These are phyloP conservation scores for Purshia tridentata DNA, from an alignment of 306 rosid species.

Conservation along the genomic window DNA sequence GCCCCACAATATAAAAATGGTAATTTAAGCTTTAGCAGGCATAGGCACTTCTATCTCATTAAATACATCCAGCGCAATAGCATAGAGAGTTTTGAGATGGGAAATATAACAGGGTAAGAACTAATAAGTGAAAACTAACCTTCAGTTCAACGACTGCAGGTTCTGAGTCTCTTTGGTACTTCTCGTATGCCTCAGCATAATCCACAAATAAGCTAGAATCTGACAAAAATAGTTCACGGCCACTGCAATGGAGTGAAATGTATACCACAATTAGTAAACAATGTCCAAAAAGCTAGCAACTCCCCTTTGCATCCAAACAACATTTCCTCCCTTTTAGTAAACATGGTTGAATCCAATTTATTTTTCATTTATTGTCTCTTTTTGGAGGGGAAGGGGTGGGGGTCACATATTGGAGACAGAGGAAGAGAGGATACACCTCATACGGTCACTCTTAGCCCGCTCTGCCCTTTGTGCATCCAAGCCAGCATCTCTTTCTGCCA, in stretches of 20 bases:
- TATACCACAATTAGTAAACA: not conserved
- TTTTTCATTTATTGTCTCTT: not conserved
- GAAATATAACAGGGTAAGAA: not conserved
- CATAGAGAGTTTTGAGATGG: not conserved
- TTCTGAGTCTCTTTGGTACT: conserved; percentile 66
- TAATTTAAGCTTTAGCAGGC: not conserved
- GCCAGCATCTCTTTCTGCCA: conserved; percentile 80
- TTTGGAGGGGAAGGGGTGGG: not conserved
- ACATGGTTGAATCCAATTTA: not conserved
- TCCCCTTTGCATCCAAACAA: not conserved
- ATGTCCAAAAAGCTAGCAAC: not conserved
- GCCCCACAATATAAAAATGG: not conserved
- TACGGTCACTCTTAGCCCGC: conserved; percentile 89
- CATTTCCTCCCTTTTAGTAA: not conserved
- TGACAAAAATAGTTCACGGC: conserved; percentile 79
- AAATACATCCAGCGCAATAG: not conserved
- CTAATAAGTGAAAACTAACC: conserved; percentile 31
- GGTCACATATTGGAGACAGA: not conserved
- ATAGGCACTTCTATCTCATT: not conserved
- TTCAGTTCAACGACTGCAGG: conserved; percentile 41
- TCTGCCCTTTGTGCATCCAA: conserved; percentile 81
- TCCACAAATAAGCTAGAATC: conserved; percentile 95
- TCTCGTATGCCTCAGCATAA: conserved; percentile 82
- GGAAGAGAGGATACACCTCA: conserved; percentile 51
- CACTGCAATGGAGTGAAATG: conserved; percentile 26